Conservation (phyloP, 2,329 filamentous ascomycete species). For the Dactylellina haptotyla region DNA sequence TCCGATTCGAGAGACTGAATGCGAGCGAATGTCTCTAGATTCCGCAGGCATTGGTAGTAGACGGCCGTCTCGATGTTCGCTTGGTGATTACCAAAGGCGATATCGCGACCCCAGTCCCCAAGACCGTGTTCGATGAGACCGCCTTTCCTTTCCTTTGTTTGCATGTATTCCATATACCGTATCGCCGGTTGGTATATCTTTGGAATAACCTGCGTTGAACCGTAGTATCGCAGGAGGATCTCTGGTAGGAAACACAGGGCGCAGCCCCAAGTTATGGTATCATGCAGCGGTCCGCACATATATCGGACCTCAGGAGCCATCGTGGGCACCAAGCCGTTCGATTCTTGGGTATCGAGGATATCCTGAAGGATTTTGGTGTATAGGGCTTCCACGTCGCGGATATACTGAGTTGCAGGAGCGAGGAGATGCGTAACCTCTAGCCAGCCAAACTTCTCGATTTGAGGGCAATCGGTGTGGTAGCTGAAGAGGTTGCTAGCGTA, state of each 20-base stretch:
- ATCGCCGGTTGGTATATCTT: conserved; percentile 62
- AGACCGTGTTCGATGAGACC: conserved; percentile 64
- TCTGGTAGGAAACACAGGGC: conserved; percentile 61
- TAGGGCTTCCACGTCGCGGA: conserved; percentile 64
- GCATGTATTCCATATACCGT: conserved; percentile 63
- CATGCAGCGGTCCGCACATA: conserved; percentile 65
- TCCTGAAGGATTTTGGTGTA: conserved; percentile 66
- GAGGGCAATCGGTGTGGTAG: conserved; percentile 65
- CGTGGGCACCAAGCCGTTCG: conserved; percentile 63
- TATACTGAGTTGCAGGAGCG: conserved; percentile 64
- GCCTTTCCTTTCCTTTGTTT: conserved; percentile 61
- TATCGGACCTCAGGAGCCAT: conserved; percentile 66
- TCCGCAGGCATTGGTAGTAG: conserved; percentile 63
- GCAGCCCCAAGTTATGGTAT: conserved; percentile 64
- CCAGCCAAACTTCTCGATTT: conserved; percentile 66
- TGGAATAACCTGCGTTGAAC: conserved; percentile 60
- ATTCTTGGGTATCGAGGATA: conserved; percentile 64
- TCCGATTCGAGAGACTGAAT: conserved; percentile 58
- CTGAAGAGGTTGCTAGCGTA: conserved; percentile 64
- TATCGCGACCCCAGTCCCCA: conserved; percentile 63
- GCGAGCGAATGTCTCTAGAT: conserved; percentile 61
- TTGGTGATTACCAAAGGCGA: conserved; percentile 64
- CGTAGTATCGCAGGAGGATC: conserved; percentile 62
- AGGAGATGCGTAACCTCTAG: conserved; percentile 65
- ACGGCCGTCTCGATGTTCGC: conserved; percentile 64